Evolutionary conservation across 495 filamentous ascomycete species (phyloP).

Genomic region (Thozetella sp.): DNA sequence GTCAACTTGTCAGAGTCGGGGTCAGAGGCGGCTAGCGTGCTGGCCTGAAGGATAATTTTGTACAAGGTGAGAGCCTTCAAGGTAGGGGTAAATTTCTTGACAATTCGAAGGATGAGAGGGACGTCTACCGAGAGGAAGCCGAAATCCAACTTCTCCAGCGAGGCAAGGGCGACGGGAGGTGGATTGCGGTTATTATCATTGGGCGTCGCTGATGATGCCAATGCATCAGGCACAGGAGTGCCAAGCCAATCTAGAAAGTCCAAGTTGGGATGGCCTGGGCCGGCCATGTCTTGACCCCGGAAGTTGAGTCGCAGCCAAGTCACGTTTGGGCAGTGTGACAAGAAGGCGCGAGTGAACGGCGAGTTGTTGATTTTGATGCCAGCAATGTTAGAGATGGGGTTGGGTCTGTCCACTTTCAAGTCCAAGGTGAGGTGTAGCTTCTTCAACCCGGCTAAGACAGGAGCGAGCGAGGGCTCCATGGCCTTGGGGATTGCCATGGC

Average conservation of each 20-base stretch:
- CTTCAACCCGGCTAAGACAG: conserved; percentile 31
- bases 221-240: background rate
- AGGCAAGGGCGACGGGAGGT: conserved; percentile 4
- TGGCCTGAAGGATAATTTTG: conserved; percentile 17
- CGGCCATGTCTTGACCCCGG: background rate
- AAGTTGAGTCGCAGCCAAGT: conserved; percentile 40
- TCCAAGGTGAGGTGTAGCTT: conserved; percentile 37
- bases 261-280: background rate
- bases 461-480: conserved; percentile 18
- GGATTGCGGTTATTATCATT: background rate
- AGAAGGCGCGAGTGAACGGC: conserved; percentile 13
- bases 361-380: conserved; percentile 10
- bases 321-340: conserved; percentile 24
- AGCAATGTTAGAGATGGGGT: conserved; percentile 1
- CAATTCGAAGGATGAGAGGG: conserved; percentile 15
- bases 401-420: background rate
- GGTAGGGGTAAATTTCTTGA: conserved; percentile 32
- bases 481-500: conserved; percentile 35
- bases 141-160: background rate
- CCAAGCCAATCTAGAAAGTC: conserved; percentile 13
- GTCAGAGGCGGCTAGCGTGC: background rate
- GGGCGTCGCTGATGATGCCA: background rate
- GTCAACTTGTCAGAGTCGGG: background rate
- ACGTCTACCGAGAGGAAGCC: conserved; percentile 1
- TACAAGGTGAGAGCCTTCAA: conserved; percentile 33